These are phyloP conservation scores for Elongisporangium undulatum DNA, from an alignment of 352 stramenopile species.

Conservation along the genomic window DNA sequence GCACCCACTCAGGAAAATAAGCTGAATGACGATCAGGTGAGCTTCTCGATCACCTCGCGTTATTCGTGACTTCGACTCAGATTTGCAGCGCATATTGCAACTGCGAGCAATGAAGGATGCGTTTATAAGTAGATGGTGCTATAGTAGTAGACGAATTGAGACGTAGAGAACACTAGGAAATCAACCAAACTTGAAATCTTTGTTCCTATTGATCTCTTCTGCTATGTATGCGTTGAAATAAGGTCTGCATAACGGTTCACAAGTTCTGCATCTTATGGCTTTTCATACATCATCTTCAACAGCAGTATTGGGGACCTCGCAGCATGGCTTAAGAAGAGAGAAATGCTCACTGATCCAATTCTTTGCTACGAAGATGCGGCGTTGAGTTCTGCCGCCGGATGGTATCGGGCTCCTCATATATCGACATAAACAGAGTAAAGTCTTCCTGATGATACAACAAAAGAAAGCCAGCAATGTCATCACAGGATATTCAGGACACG, in stretches of 20 bases:
- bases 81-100: too few relatives aligned
- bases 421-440: slow-evolving; percentile 56
- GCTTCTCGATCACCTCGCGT: neutral
- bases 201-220: too few relatives aligned
- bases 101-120: too few relatives aligned
- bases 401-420: slow-evolving; percentile 49
- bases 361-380: neutral
- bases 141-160: neutral
- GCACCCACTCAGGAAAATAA: neutral
- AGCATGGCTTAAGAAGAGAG: too few relatives aligned
- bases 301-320: too few relatives aligned
- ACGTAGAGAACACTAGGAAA: too few relatives aligned
- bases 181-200: too few relatives aligned
- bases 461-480: neutral
- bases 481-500: neutral
- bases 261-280: too few relatives aligned
- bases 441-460: slow-evolving; percentile 37
- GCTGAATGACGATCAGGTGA: neutral
- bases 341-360: too few relatives aligned
- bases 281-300: too few relatives aligned
- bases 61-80: neutral
- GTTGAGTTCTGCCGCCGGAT: slow-evolving; percentile 25
- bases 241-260: too few relatives aligned
- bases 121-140: neutral
- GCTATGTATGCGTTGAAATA: too few relatives aligned